Evolutionary conservation across 177 flowering plant genomes (phyloP), one percentile per base, ranked within the genome.

Genomic region (Vitis hybrid): DNA sequence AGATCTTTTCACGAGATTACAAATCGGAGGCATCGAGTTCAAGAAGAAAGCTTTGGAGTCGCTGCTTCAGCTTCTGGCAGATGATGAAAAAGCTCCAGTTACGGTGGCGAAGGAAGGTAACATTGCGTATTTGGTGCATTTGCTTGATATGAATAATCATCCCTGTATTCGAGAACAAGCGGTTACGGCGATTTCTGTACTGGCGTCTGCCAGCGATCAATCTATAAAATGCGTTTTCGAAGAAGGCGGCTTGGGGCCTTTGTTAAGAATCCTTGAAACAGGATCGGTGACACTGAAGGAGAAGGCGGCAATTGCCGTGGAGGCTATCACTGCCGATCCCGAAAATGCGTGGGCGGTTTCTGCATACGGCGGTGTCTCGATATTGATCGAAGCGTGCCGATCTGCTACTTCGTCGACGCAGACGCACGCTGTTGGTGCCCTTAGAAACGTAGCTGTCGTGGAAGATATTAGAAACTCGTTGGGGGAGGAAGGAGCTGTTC

Each of bases 301-400:
- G 73, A 89, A 76, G 50, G 90, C 94, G 0, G 88, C 89, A 0
- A 74, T 77, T 51, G 96, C 93, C 0, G 76, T 92, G 6, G 92
- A 90, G 53, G 81, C 89, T n/a, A 84, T 92, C 61, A 92, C 94
- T 0, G 73, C 85, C 16, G 91, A 90, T 74, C 77, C 83, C 0
- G 94, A 90, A 5, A 89, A 90, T 55, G 92, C 90, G 0, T 92
- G 97, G 96, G 96, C 96, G 1, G 50, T 92, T 39, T 84, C 90
- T 0, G 97, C 97, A 3, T 92, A 92, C 62, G 87, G 92, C 2
- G 97, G 97, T 9, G 83, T 89, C n/a, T 66, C 86, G 2, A 73
- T 87, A 0, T 59, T 92, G 52, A 59, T 90, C 65, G 84, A 87
- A 13, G 86, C 91, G 1, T 90, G 92, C 65, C 83, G 85, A 65